Conservation (phyloP, 441 rosid species). For the Monsonia emarginata region DNA sequence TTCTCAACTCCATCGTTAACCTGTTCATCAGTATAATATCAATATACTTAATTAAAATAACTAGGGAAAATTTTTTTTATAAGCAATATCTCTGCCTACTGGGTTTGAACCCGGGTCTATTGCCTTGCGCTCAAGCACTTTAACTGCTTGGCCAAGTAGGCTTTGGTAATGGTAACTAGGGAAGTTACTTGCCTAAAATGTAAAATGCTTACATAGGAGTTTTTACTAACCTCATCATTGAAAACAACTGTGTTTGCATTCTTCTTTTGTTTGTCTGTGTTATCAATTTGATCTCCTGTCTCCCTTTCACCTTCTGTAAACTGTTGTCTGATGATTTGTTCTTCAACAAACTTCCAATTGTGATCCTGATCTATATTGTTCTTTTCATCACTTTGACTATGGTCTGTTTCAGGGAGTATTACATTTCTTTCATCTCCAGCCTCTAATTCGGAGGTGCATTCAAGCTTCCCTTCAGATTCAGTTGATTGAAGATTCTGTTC, state of each 20-base stretch:
- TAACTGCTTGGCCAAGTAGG: too few species aligned
- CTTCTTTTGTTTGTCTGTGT: constrained; percentile 29
- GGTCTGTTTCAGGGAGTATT: constrained; percentile 14
- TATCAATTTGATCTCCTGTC: constrained; percentile 17
- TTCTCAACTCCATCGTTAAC: constrained; percentile 22
- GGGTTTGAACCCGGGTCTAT: too few species aligned
- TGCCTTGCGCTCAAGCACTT: too few species aligned
- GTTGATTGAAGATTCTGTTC: constrained; percentile 25
- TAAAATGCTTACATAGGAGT: background rate
- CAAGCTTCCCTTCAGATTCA: constrained; percentile 19
- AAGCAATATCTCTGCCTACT: too few species aligned
- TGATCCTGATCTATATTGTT: constrained; percentile 11
- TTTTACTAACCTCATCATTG: constrained; percentile 36
- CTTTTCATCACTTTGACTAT: constrained; percentile 20
- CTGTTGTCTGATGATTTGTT: constrained; percentile 17
- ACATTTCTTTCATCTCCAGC: constrained; percentile 21
- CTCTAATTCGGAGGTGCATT: constrained; percentile 17
- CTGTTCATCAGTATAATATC: constrained; percentile 22
- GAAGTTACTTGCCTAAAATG: constrained; percentile 5
- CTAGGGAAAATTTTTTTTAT: too few species aligned
- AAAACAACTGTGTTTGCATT: constrained; percentile 20
- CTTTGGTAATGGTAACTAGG: too few species aligned
- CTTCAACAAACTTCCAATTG: constrained; percentile 17
- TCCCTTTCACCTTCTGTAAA: constrained; percentile 18
- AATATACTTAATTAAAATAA: constrained; percentile 2